Evolutionary conservation across 768 basidiomycete genomes (phyloP), one percentile per base, ranked within the genome.

Genomic region (Rhodosporidiobolus odoratus): DNA sequence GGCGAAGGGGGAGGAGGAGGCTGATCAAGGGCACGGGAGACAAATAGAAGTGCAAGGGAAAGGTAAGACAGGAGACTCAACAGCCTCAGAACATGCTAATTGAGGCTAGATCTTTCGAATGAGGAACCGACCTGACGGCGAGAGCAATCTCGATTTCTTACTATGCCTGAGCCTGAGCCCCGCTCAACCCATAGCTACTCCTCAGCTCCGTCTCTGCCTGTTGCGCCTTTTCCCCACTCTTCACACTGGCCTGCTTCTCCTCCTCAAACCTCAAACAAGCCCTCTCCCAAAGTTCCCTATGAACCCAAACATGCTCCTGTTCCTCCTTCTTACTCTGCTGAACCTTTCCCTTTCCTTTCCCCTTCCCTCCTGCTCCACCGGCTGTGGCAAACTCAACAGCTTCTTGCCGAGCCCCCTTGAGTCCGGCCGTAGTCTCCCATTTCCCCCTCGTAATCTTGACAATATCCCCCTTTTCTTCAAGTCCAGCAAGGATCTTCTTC

Each of bases 1-100:
- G 47, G 21, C 27, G 58, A 69, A 69, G 54, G 34, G 70, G 70
- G 2, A 9, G 67, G 47, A 45, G 48, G 62, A 25, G 66, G 59
- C 45, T 65, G 43, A 68, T 61, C 27, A 62, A 71, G 43, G 73
- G 67, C 3, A 13, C 53, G 21, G 65, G 73, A 35, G 73, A 74
- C 53, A 47, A 58, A 12, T 62, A 58, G 25, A 25, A 61, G 54
- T 60, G 60, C 37, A 63, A 66, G 27, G 70, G 56, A 66, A 68
- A 71, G 63, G 73, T 56, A 12, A 43, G n/a, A 32, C 64, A 30
- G 0, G 40, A 66, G 58, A 25, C 56, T 23, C 34, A 27, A 30
- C 37, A 30, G 48, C 21, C 21, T 45, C 43, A 12, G 43, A n/a
- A n/a, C n/a, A 45, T 45, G 43, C 13, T 23, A 23, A 45, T 45